phyloP scores from a whole-genome alignment of 495 filamentous ascomycete species.

The Aspergillus nanangensis region DNA sequence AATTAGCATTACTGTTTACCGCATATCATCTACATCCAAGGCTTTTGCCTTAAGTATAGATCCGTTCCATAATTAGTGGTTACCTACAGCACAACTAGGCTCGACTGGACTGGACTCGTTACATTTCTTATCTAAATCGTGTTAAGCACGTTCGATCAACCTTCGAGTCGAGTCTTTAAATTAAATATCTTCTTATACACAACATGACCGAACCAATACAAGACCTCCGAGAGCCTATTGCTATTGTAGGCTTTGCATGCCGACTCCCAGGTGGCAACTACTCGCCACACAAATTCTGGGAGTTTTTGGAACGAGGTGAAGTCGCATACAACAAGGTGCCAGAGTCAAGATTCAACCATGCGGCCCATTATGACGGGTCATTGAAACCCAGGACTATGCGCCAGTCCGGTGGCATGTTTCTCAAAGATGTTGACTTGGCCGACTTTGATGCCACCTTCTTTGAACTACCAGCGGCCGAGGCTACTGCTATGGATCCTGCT shows the following conservation, averaged over 20 bases:
- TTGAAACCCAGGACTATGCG: conserved; percentile 3
- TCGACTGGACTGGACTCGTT: too few relatives aligned
- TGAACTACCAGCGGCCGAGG: conserved; percentile 41
- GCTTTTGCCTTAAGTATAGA: too few relatives aligned
- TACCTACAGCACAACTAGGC: too few relatives aligned
- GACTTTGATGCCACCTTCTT: conserved; percentile 45
- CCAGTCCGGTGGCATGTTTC: conserved; percentile 8
- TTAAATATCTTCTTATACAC: too few relatives aligned
- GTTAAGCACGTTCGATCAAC: too few relatives aligned
- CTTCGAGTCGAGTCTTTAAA: too few relatives aligned
- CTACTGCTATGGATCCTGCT: conserved; percentile 52
- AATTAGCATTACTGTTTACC: too few relatives aligned
- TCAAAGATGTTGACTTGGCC: conserved; percentile 8
- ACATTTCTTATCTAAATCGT: too few relatives aligned
- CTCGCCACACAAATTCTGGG: conserved; percentile 7
- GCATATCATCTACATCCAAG: too few relatives aligned
- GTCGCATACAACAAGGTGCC: conserved; percentile 4
- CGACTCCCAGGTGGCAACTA: conserved; percentile 6
- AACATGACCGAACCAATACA: conserved; percentile 1
- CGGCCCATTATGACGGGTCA: conserved; percentile 5
- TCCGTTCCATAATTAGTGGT: too few relatives aligned
- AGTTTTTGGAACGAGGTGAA: conserved; percentile 6
- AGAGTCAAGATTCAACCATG: conserved; percentile 2
- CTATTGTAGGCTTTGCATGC: conserved; percentile 7
- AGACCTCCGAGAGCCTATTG: conserved; percentile 11